Evolutionary conservation across 75 land plant species (phyloP), one percentile per base, ranked within the genome.

Genomic region (Pinus tabuliformis): DNA sequence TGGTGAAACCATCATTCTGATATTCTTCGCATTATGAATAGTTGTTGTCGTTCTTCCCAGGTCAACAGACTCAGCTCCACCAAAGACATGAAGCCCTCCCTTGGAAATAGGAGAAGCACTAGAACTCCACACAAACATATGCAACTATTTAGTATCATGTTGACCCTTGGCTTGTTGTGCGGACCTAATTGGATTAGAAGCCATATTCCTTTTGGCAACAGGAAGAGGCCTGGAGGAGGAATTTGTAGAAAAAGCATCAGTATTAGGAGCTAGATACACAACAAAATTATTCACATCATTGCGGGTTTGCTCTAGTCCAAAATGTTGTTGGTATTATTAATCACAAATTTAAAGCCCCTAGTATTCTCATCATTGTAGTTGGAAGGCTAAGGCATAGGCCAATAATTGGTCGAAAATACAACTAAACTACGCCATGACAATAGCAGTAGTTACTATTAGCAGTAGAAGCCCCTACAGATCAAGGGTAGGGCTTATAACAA

Each of bases 91-190:
- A 12, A 87, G 77, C 7, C 96, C 97, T 56, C 86, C 86, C 22
- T 78, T 89, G 6, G 92, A 91, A 11, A 92, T 87, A n/a, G 98
- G 96, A 14, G 98, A 95, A 0, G 91, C 84, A 70, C 85, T 93
- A 3, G 98, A 94, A 80, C 98, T 93, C 98, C 98, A 95, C 58
- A 95, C 98, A 58, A 95, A 93, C 98, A 93, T 95, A 83, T 95
- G 97, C 11, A 95, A 86, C 85, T 95, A 97, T 82, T 95, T 95
- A 11, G 92, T 91, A 76, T 91, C 96, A 58, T 89, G 90, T 18
- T 79, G 80, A 9, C 81, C 74, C 73, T 63, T 81, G 56, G 5
- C 72, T 57, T 24, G 81, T 77, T 58, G 70, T 37, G 77, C 73
- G 6, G 61, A 36, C 65, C 68, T 75, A 18, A 15, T 22, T 17